Evolutionary conservation across 306 rosid genomes (phyloP), one percentile per base, ranked within the genome.

Genomic region (Prunus davidiana): DNA sequence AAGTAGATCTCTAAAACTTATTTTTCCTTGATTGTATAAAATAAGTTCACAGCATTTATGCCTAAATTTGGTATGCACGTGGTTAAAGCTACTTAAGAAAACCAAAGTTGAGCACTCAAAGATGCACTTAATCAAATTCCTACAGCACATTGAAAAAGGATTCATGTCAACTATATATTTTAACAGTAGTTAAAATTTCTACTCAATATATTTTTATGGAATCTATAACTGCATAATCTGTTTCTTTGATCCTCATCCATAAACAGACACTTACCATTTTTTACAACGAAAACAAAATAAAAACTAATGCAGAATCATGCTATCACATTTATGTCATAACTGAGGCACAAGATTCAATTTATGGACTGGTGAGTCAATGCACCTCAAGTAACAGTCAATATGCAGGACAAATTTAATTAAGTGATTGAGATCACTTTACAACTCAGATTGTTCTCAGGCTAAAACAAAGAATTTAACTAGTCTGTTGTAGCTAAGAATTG

Each of bases 141-240:
- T 20, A 12, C 25, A 50, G 30, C 41, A 62, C 27, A 32, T 20
- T 70, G 30, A 52, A 56, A 56, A 60, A 52, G 64, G 16, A 69
- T 60, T 60, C 51, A 64, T 14, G 55, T 25, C 75, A 69, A 54
- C 8, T 66, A 18, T 20, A n/a, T 70, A 41, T 70, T 54, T 54
- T 19, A 32, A 19, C 25, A 0, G 14, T 24, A 19, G 10, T 12
- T 8, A 10, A 30, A 51, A 24, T 50, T 69, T 60, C 45, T 7
- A 63, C 41, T 30, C 20, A 63, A 14, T 10, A 15, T 63, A 49
- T 7, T 24, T 24, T 24, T 15, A 46, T 68, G 72, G 71, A 20
- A n/a, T 63, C 22, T 19, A 64, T 64, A 41, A 34, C 43, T 8
- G 43, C 19, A 64, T 11, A 64, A 32, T 38, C 13, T 3, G 12